Conservation (phyloP, 208 protist species). For the Acanthamoeba sp. region DNA sequence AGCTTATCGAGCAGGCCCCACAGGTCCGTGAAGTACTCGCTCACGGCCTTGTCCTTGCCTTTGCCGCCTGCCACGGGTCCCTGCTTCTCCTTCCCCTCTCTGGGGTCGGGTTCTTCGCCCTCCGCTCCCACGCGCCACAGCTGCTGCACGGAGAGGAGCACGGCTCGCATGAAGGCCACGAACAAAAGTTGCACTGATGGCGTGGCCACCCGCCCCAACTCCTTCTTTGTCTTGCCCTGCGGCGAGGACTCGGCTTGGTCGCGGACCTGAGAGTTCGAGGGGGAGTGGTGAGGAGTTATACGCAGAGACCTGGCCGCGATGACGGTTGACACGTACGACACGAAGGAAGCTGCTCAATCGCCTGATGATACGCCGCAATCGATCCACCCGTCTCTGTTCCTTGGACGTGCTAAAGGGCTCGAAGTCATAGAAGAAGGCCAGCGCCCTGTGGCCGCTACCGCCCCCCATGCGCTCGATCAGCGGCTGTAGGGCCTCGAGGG, state of each 20-base stretch:
- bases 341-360: neutral
- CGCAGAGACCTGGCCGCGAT: too few relatives aligned
- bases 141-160: neutral
- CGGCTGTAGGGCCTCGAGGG: neutral
- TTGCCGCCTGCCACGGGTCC: neutral
- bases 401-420: conserved; percentile 36
- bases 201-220: neutral
- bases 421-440: neutral
- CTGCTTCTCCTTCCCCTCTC: too few relatives aligned
- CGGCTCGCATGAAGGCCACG: neutral
- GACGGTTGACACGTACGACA: neutral
- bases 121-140: conserved; percentile 25
- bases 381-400: conserved; percentile 21
- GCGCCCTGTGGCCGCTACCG: neutral
- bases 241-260: neutral
- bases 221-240: neutral
- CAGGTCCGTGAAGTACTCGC: neutral
- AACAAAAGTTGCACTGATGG: neutral
- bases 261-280: neutral
- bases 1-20: neutral
- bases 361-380: neutral
- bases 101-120: neutral
- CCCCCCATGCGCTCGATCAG: neutral
- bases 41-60: neutral
- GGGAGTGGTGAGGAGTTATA: too few relatives aligned